Base-by-base conservation (phyloP, 352 stramenopile species). In the Phytophthora niederhauseri region DNA sequence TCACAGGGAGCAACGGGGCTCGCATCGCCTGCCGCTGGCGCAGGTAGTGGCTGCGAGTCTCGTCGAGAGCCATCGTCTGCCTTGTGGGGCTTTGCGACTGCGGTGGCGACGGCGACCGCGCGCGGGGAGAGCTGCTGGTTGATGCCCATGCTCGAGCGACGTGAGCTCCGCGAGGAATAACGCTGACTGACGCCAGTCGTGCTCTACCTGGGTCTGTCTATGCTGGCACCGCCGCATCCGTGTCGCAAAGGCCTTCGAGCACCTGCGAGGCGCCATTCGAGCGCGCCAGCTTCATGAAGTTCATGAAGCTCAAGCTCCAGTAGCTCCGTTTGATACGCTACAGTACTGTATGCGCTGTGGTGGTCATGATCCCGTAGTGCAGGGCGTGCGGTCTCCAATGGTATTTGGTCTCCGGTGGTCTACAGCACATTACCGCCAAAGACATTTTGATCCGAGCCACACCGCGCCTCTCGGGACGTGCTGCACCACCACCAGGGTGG, bases 221-320 rank as follows among this genome's bases (percentile, higher is more conserved):
- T 72, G 58, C 52, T 68, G 65, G 65, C 52, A 68, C 52, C 60
- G 51, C 65, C 57, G 46, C 26, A 49, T 70, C 63, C 57, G 31
- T 71, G 64, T 71, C 64, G 51, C 64, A 46, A 46, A 11, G 19
- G 19, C 11, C 12, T n/a, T 45, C 36, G 36, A 45, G 12, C 15
- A 7, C 36, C 11, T 34, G 30, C 30, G 30, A 34, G 30, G 30
- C 30, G 30, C 30, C 30, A n/a, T n/a, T n/a, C n/a, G n/a, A n/a
- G n/a, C n/a, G n/a, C n/a, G n/a, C n/a, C n/a, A n/a, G n/a, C n/a
- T n/a, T n/a, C n/a, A n/a, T n/a, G n/a, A n/a, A n/a, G n/a, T n/a
- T n/a, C n/a, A n/a, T n/a, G n/a, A n/a, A n/a, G n/a, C n/a, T n/a
- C n/a, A n/a, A n/a, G n/a, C n/a, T n/a, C n/a, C n/a, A n/a, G n/a